Evolutionary conservation across 306 rosid genomes (phyloP), one percentile per base, ranked within the genome.

Genomic region (Senna tora): DNA sequence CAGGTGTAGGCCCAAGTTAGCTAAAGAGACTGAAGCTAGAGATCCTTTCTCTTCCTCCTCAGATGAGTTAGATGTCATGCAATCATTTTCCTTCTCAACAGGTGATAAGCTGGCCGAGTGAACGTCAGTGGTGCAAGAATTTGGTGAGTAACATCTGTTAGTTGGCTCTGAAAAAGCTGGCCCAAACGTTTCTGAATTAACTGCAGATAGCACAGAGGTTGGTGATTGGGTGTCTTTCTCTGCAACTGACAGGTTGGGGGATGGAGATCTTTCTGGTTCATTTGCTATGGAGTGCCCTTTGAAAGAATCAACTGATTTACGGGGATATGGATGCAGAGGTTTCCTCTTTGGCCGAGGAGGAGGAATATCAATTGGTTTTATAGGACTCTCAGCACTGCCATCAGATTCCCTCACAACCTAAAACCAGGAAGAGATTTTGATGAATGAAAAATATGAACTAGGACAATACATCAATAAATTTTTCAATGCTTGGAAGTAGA

Each of bases 341-440:
- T 91, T 94, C 79, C 93, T 85, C 86, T 94, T 94, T 1, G 98
- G 98, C 69, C 98, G 89, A 34, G 98, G 98, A 74, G 99, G 99
- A 77, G 97, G 99, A 71, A 95, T 95, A 72, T 85, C 88, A 72
- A 81, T 83, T 67, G 92, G 93, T 64, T 75, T 89, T 33, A 83
- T 75, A 38, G 88, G 72, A 75, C 65, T 84, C 66, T 88, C 99
- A 20, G 73, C 80, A 67, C 71, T 75, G 54, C 80, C 84, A 67
- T 83, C 79, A 20, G 89, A 87, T 28, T 86, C 95, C 50, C 89
- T 84, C 63, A 81, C 88, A 32, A 95, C 86, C 99, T 95, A 85
- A 52, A 81, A 76, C 67, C 72, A 75, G 69, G 16, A 32, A 71
- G 69, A 73, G 28, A 78, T 71, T 30, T 21, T 21, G 20, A 74